phyloP scores from a whole-genome alignment of 1,284 basidiomycete species.

The Boletus semigastroideus region DNA sequence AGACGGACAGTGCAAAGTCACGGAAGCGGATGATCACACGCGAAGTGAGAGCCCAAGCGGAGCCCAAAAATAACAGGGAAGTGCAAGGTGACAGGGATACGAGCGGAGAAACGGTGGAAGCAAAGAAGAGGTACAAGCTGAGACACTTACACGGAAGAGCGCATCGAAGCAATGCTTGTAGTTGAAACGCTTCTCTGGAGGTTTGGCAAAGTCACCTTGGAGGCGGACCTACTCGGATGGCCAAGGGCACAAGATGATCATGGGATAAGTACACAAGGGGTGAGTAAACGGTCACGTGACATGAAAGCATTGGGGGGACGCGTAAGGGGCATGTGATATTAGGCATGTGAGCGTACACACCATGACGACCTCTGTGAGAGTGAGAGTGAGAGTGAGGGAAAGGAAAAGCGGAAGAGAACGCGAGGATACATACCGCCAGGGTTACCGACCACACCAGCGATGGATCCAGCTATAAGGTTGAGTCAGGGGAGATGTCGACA shows the following conservation, averaged over 20 bases:
- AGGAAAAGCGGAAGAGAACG: background rate
- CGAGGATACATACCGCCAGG: constrained; percentile 63
- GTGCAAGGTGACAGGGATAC: background rate
- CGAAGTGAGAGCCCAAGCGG: background rate
- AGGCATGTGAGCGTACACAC: constrained; percentile 35
- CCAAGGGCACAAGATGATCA: background rate
- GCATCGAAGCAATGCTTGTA: constrained; percentile 89
- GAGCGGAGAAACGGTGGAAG: background rate
- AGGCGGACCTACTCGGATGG: constrained; percentile 55
- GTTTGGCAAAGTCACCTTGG: constrained; percentile 86
- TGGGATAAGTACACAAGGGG: background rate
- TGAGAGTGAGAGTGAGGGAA: background rate
- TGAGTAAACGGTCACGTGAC: constrained; percentile 22
- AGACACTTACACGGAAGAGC: constrained; percentile 61
- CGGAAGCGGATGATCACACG: background rate
- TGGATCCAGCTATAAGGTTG: constrained; percentile 72
- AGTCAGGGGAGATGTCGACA: constrained; percentile 22
- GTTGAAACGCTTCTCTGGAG: constrained; percentile 79
- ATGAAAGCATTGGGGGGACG: background rate
- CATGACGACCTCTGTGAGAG: constrained; percentile 72
- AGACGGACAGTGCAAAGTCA: background rate
- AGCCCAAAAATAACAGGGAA: background rate
- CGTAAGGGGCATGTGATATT: constrained; percentile 23
- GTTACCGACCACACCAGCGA: constrained; percentile 84
- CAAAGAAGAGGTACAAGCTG: background rate